Evolutionary conservation across 1,284 basidiomycete species (phyloP), one percentile per base, ranked within the genome.

Genomic region (Trichosporon coremiiforme): DNA sequence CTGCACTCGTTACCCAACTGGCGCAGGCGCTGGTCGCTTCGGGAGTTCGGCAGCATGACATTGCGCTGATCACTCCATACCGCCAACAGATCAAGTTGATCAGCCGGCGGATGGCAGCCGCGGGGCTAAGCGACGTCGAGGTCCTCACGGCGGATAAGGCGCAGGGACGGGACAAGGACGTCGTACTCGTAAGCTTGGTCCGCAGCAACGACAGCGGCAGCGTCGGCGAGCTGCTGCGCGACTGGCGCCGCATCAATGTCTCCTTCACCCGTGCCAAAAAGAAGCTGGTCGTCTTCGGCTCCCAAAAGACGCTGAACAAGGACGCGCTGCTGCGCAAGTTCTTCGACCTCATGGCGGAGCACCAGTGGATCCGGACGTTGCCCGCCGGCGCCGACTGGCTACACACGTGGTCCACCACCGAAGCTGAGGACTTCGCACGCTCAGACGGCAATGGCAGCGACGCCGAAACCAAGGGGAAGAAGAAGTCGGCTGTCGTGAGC

Each of bases 101-200:
- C 85, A 87, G 5, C 83, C 90, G 76, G 76, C 89, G 69, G 78
- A 93, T 75, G 82, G 60, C 12, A 2, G 86, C 41, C 9, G 65
- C 69, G 25, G 4, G 35, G 35, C 31, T 79, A 62, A 72, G 75
- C 8, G 86, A 85, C 2, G 85, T 99, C 31, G 97, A 99, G 80
- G 89, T 97, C 66, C 85, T 98, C 69, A 99, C 96, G 0, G 96
- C 95, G 3, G 97, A 99, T 84, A 91, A 90, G 68, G 94, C 92
- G 81, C 96, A 99, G 83, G 97, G 97, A 0, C 86, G 97, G 62
- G 97, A 99, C 84, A 99, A 99, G 82, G 93, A 95, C 65, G 94
- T 92, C 77, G 90, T 99, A 71, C 86, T 99, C 74, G 91, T 99
- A 68, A 95, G 93, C 9, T 89, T 98, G 84, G 95, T 98, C 5